Base-by-base conservation (phyloP, 345 rosid genomes). In the Euphorbia pulcherrima region DNA sequence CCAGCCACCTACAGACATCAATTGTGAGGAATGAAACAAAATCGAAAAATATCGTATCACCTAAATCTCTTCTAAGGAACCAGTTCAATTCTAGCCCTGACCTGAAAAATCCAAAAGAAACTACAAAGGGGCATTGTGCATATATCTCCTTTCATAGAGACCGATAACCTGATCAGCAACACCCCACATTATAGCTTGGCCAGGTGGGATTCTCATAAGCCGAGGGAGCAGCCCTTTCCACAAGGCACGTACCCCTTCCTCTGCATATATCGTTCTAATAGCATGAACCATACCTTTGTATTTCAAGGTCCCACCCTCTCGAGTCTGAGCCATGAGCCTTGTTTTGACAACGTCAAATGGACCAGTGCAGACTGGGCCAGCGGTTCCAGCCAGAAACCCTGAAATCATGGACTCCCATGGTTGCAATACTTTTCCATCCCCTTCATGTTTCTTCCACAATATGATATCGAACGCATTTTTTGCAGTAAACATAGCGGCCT, bases 281-380 rank as follows among this genome's bases (percentile, higher is more conserved):
- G 96, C 97, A 61, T 94, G 93, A 73, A 91, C 73, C 99, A 94
- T 90, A 28, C 99, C 96, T 78, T 73, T 91, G 78, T 93, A 93
- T 80, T 81, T 93, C 67, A 86, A 18, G 44, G 74, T 80, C 21
- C 92, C 95, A 29, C 81, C 80, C 44, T 77, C 84, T 63, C 84
- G 72, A 37, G 71, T 87, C 59, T 94, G 99, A 62, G 97, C 97
- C 99, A 91, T 94, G 67, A 91, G 60, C 83, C 99, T 88, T 7
- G 99, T 94, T 75, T 94, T 94, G 26, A 94, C 99, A n/a, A 94
- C 99, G 75, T 94, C 99, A 26, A 94, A 94, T 0, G 99, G 99
- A 14, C 99, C 97, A 0, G 99, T 94, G 72, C 99, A 91, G 14
- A 88, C 71, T 4, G 97, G 99, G 68, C 99, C 97, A 1, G 84